phyloP scores from a whole-genome alignment of 768 basidiomycete genomes.

The Kwoniella sp. region DNA sequence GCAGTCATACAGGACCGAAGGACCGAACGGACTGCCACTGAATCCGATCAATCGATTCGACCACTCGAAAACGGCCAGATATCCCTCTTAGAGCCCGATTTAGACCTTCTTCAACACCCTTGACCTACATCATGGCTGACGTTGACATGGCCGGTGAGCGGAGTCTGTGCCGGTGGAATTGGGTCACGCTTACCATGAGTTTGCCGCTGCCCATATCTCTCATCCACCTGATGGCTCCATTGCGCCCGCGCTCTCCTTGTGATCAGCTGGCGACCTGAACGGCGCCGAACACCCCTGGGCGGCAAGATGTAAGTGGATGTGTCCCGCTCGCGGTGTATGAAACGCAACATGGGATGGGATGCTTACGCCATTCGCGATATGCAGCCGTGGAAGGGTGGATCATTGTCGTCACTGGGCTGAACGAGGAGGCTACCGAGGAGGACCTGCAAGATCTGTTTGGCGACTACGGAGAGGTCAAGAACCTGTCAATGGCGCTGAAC shows the following conservation, averaged over 20 bases:
- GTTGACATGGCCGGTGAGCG: constrained; percentile 34
- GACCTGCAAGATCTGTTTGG: constrained; percentile 94
- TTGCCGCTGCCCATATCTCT: no score
- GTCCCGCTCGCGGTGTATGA: not conserved
- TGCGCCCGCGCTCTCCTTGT: not conserved
- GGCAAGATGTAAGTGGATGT: constrained; percentile 31
- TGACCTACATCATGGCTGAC: constrained; percentile 38
- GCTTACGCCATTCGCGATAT: no score
- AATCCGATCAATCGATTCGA: no score
- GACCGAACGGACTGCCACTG: no score
- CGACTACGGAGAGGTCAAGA: constrained; percentile 96
- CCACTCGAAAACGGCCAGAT: no score
- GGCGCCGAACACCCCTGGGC: constrained; percentile 28
- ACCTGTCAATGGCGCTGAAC: constrained; percentile 93
- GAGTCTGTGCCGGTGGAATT: not conserved
- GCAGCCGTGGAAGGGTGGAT: constrained; percentile 99
- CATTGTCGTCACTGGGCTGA: constrained; percentile 89
- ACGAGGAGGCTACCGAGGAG: constrained; percentile 97
- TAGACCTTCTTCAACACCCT: no score
- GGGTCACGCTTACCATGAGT: not conserved
- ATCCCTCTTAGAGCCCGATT: no score
- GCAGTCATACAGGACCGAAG: no score
- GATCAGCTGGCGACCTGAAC: constrained; percentile 8
- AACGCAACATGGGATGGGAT: not conserved
- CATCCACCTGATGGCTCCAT: no score